Percentiles rank a stretch among this genome's conserved stretches.
phyloP scores from a whole-genome alignment of 495 filamentous ascomycete genomes.

The Podospora anserina region DNA sequence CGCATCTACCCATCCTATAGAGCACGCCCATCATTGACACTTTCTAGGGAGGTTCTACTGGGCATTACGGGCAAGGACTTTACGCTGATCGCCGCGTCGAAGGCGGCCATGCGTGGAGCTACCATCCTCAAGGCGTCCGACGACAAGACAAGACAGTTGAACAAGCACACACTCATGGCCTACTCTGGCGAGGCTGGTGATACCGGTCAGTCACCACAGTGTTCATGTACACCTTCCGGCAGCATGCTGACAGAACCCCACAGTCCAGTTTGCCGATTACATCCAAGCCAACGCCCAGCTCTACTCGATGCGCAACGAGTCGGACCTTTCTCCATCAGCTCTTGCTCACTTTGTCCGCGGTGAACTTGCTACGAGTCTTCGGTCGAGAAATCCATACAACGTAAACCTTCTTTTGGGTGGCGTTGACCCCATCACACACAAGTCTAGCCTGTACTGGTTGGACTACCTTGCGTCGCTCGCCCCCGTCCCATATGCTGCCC shows the following conservation, averaged over 20 bases:
- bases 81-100: constrained; percentile 93
- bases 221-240: neutral
- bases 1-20: neutral
- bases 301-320: constrained; percentile 96
- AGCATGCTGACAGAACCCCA: constrained; percentile 30
- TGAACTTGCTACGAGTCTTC: constrained; percentile 83
- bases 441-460: constrained; percentile 91
- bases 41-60: constrained; percentile 87
- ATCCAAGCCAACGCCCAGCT: constrained; percentile 97
- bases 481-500: constrained; percentile 87
- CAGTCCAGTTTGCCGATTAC: constrained; percentile 99
- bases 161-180: constrained; percentile 93
- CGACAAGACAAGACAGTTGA: constrained; percentile 90
- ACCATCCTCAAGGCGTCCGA: constrained; percentile 94
- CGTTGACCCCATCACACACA: constrained; percentile 79
- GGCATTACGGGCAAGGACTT: constrained; percentile 99
- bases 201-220: constrained; percentile 60
- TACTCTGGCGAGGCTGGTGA: constrained; percentile 95
- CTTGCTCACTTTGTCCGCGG: constrained; percentile 88
- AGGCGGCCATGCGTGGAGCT: constrained; percentile 94
- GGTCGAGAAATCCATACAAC: constrained; percentile 88
- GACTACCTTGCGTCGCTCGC: constrained; percentile 92
- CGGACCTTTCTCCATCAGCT: constrained; percentile 81
- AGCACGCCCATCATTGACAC: neutral
- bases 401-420: constrained; percentile 95